Evolutionary conservation across 139 green algal species (phyloP).

Genomic region (Chlorella sp.): DNA sequence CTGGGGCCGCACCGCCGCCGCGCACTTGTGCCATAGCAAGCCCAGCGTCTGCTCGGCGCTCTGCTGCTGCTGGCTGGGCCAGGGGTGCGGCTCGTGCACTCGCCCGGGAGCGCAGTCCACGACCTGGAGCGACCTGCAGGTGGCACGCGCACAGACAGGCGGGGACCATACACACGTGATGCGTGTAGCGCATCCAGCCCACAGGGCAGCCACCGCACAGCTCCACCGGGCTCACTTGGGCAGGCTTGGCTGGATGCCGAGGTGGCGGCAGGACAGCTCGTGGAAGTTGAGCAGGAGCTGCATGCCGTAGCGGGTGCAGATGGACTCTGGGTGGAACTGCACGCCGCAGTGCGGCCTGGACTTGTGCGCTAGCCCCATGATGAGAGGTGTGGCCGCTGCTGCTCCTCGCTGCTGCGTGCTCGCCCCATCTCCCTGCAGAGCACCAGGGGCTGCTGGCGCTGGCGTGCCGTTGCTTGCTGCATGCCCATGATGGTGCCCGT

Average conservation of each 20-base stretch:
- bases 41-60: neutral
- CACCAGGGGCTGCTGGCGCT: no score
- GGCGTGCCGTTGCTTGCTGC: no score
- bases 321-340: conserved; percentile 95
- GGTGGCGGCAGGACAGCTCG: conserved; percentile 37
- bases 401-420: no score
- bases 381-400: no score
- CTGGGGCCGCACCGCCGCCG: neutral
- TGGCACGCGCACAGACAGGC: no score
- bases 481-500: no score
- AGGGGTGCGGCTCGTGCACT: neutral
- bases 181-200: neutral
- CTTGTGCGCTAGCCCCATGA: conserved; percentile 83
- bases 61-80: neutral
- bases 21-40: neutral
- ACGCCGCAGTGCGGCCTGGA: conserved; percentile 76
- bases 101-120: neutral
- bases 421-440: no score
- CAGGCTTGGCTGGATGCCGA: neutral
- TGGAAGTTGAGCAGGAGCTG: conserved; percentile 84
- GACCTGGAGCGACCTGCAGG: neutral
- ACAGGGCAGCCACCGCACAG: neutral
- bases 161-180: neutral
- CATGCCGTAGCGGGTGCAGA: conserved; percentile 73
- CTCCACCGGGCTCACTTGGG: neutral